Evolutionary conservation across 2,329 filamentous ascomycete genomes (phyloP).

Genomic region (Pseudogymnoascus sp.): DNA sequence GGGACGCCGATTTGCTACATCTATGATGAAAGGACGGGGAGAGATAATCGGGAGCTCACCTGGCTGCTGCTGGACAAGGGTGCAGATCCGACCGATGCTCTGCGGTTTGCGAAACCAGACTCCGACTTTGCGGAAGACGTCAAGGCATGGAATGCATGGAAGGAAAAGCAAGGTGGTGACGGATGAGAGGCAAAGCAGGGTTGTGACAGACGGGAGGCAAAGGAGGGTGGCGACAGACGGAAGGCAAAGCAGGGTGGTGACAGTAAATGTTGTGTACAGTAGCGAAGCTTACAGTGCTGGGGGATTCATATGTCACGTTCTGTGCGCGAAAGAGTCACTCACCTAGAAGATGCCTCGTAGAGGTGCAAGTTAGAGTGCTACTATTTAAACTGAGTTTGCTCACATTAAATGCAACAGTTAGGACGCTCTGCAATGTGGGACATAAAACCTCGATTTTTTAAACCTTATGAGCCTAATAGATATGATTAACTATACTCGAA

Average conservation of each 20-base stretch:
- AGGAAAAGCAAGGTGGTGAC: not conserved
- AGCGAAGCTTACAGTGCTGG: no score
- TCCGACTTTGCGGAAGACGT: not conserved
- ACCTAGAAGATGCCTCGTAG: no score
- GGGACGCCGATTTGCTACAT: conserved; percentile 10
- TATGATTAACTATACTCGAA: no score
- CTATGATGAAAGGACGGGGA: not conserved
- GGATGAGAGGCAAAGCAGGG: not conserved
- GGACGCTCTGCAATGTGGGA: no score
- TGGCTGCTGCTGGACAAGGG: conserved; percentile 10
- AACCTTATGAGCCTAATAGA: no score
- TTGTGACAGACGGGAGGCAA: not conserved
- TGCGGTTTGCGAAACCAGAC: not conserved
- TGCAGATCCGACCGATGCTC: conserved; percentile 8
- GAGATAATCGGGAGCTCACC: conserved; percentile 1
- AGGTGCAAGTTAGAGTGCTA: no score
- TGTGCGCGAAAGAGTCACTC: no score
- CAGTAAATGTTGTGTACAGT: conserved; percentile 2
- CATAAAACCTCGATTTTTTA: no score
- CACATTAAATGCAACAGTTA: no score
- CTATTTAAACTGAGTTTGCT: no score
- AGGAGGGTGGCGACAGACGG: not conserved
- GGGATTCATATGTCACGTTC: no score
- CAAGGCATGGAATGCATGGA: not conserved
- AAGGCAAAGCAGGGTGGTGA: not conserved